Conservation (phyloP, 202 grass and related monocot species). For the Zoysia matrella region DNA sequence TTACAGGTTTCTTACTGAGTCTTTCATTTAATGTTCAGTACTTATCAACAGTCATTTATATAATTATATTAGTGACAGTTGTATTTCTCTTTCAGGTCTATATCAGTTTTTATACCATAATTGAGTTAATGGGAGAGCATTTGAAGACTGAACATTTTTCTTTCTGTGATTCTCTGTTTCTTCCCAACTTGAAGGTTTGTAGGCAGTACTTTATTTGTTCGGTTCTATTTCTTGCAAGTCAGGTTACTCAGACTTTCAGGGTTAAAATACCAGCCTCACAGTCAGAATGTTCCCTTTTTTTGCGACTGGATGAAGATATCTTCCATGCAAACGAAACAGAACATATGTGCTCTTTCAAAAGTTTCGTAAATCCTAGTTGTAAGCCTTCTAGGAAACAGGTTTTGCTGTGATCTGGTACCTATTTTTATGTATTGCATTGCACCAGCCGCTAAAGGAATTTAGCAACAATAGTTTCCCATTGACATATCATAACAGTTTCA, state of each 20-base stretch:
- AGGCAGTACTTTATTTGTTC: constrained; percentile 27
- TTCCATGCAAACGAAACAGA: constrained; percentile 11
- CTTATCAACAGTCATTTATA: not conserved
- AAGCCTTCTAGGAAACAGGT: not conserved
- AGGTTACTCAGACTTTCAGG: not conserved
- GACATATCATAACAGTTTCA: constrained; percentile 6
- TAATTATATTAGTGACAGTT: constrained; percentile 10
- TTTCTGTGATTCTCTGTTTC: constrained; percentile 83
- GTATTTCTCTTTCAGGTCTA: constrained; percentile 70
- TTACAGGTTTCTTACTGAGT: constrained; percentile 69
- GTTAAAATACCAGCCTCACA: not conserved
- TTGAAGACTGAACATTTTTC: constrained; percentile 59
- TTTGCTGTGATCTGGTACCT: constrained; percentile 12
- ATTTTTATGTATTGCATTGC: not conserved
- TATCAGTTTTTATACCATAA: constrained; percentile 74
- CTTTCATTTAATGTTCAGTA: constrained; percentile 18
- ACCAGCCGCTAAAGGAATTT: not conserved
- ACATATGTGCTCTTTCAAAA: not conserved
- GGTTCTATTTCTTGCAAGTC: constrained; percentile 22
- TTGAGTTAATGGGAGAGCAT: constrained; percentile 86
- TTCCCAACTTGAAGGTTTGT: constrained; percentile 89
- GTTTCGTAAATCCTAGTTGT: not conserved
- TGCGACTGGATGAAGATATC: not conserved
- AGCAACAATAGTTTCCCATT: not conserved
- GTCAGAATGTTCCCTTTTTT: not conserved